These are phyloP conservation scores for Ophiostoma ips DNA, from an alignment of 2,329 filamentous ascomycete genomes.

Conservation along the genomic window DNA sequence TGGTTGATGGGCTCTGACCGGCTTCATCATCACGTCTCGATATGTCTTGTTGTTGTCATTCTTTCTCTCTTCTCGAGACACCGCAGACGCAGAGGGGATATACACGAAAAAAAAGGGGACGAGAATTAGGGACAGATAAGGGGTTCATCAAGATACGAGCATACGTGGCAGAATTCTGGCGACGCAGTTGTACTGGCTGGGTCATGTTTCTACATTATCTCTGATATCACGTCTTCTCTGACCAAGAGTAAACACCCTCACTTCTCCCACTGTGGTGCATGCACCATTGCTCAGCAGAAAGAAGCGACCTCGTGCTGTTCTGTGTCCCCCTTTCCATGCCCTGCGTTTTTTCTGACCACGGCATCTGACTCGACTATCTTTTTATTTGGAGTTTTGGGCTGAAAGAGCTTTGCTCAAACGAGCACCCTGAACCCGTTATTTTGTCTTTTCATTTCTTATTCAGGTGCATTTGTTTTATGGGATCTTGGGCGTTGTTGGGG, in stretches of 20 bases:
- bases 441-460: too few relatives aligned
- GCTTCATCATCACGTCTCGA: background rate
- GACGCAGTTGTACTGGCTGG: background rate
- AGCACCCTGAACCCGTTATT: too few relatives aligned
- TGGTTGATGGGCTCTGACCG: background rate
- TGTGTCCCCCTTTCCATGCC: background rate
- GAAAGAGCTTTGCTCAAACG: too few relatives aligned
- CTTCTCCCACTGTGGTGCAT: background rate
- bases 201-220: background rate
- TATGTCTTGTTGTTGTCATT: too few relatives aligned
- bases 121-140: background rate
- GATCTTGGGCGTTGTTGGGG: too few relatives aligned
- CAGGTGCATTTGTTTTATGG: too few relatives aligned
- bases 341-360: too few relatives aligned
- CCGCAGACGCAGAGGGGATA: background rate
- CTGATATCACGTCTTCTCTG: background rate
- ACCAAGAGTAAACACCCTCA: background rate
- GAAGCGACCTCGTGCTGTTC: background rate
- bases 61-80: too few relatives aligned
- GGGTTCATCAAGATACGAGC: background rate
- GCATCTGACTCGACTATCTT: too few relatives aligned
- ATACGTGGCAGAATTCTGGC: background rate
- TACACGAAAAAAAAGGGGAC: background rate
- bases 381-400: too few relatives aligned
- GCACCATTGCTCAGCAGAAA: background rate